These are phyloP conservation scores for Ascochyta koolunga DNA, from an alignment of 2,329 filamentous ascomycete species.

Conservation along the genomic window DNA sequence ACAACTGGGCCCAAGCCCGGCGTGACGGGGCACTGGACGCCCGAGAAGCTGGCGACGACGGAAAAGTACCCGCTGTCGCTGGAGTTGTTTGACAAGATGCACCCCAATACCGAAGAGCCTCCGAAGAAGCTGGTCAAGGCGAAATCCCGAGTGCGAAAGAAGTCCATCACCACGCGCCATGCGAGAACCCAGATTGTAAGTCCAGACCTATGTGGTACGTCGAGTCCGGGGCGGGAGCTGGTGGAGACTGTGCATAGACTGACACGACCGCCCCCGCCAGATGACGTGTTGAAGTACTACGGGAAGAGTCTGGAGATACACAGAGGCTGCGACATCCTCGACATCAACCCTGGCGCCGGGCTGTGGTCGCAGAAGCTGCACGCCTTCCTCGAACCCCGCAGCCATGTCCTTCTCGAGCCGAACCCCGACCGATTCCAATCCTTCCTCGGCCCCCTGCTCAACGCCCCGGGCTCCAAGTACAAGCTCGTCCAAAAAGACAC, in stretches of 20 bases:
- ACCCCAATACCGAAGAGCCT: constrained; percentile 6
- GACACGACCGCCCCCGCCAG: constrained; percentile 48
- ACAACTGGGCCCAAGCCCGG: background rate
- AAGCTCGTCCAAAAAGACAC: constrained; percentile 52
- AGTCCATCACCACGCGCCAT: background rate
- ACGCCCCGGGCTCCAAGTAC: constrained; percentile 50
- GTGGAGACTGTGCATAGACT: constrained; percentile 2
- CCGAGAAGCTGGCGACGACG: constrained; percentile 21
- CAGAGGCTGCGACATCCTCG: constrained; percentile 81
- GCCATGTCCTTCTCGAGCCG: constrained; percentile 83
- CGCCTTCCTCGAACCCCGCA: constrained; percentile 74
- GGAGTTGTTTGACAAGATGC: constrained; percentile 14
- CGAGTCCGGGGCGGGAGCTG: constrained; percentile 16
- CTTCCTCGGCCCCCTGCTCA: constrained; percentile 60
- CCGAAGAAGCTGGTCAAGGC: background rate
- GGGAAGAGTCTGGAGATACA: constrained; percentile 71
- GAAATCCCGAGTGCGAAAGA: background rate
- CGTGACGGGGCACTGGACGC: constrained; percentile 14
- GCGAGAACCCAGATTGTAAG: constrained; percentile 49
- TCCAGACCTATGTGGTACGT: constrained; percentile 54
- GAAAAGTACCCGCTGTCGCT: constrained; percentile 23
- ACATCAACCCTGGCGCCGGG: constrained; percentile 81
- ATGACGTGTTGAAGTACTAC: constrained; percentile 74
- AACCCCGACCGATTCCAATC: constrained; percentile 63
- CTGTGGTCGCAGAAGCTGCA: constrained; percentile 81